phyloP scores from a whole-genome alignment of 2,329 filamentous ascomycete genomes.

The Epichloe uncinata region DNA sequence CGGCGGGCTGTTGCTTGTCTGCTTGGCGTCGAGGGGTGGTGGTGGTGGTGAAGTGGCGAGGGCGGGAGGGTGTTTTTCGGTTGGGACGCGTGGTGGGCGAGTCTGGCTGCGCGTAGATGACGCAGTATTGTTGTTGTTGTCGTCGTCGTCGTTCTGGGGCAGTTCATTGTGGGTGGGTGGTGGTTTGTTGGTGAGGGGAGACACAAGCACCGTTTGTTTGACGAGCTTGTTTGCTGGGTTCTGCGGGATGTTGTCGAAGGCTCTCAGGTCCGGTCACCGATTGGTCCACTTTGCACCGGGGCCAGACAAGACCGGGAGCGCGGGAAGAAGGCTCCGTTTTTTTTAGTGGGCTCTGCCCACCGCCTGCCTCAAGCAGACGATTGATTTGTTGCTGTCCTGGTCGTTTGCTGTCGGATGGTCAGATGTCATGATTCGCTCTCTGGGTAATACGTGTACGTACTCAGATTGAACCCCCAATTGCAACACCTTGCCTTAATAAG shows the following conservation, averaged over 20 bases:
- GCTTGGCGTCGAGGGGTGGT: conserved; percentile 2
- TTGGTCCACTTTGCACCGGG: no score
- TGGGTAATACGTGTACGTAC: no score
- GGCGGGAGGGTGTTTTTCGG: background rate
- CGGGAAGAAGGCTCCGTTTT: background rate
- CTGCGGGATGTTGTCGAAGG: background rate
- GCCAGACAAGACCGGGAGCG: background rate
- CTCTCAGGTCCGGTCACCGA: no score
- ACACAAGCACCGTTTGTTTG: background rate
- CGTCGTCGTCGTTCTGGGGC: background rate
- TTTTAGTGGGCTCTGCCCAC: conserved; percentile 1
- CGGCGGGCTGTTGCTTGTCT: conserved; percentile 40
- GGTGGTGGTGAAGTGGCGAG: background rate
- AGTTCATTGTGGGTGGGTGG: background rate
- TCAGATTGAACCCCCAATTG: background rate
- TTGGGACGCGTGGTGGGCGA: background rate
- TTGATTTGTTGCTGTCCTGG: background rate
- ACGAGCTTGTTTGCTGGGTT: background rate
- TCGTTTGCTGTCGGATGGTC: background rate
- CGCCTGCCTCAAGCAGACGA: conserved; percentile 8
- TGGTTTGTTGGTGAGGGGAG: background rate
- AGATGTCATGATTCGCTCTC: conserved; percentile 1
- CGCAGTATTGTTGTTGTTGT: conserved; percentile 6
- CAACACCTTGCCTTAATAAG: background rate
- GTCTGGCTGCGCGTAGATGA: conserved; percentile 10